Conservation (phyloP, 768 basidiomycete genomes). For the Lactifluus echinatus region DNA sequence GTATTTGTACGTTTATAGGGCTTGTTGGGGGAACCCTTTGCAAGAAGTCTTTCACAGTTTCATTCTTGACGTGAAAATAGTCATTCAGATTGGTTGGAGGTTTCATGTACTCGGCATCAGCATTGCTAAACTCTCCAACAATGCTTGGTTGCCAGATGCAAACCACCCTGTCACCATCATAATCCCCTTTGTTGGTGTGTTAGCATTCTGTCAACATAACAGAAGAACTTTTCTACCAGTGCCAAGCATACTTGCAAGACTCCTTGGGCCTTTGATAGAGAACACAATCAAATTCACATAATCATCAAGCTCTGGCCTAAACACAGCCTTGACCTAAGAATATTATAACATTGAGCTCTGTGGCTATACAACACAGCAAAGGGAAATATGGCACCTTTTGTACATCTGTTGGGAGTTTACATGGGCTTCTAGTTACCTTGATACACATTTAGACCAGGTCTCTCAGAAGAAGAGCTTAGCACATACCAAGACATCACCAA, state of each 20-base stretch:
- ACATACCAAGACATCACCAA: constrained; percentile 50
- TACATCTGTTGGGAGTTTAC: constrained; percentile 59
- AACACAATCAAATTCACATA: constrained; percentile 49
- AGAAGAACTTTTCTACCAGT: constrained; percentile 37
- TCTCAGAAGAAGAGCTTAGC: not conserved
- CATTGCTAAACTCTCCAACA: constrained; percentile 47
- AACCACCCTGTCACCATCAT: constrained; percentile 57
- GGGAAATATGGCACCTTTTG: constrained; percentile 44
- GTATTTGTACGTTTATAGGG: constrained; percentile 25
- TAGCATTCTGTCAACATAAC: not conserved
- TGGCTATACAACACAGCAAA: not conserved
- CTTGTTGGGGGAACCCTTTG: constrained; percentile 21
- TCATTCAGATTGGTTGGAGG: constrained; percentile 38
- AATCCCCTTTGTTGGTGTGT: constrained; percentile 41
- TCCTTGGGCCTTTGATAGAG: constrained; percentile 31
- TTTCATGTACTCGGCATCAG: constrained; percentile 38
- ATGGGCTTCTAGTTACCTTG: constrained; percentile 58
- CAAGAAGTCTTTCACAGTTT: constrained; percentile 38
- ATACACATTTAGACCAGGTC: not conserved
- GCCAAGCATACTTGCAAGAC: constrained; percentile 53
- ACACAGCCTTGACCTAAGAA: constrained; percentile 48
- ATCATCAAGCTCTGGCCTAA: constrained; percentile 38
- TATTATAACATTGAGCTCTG: not conserved
- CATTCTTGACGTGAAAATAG: constrained; percentile 37
- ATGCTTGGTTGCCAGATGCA: constrained; percentile 52